Base-by-base conservation (phyloP, 192 early-diverging fungal genomes). In the Gigaspora rosea region DNA sequence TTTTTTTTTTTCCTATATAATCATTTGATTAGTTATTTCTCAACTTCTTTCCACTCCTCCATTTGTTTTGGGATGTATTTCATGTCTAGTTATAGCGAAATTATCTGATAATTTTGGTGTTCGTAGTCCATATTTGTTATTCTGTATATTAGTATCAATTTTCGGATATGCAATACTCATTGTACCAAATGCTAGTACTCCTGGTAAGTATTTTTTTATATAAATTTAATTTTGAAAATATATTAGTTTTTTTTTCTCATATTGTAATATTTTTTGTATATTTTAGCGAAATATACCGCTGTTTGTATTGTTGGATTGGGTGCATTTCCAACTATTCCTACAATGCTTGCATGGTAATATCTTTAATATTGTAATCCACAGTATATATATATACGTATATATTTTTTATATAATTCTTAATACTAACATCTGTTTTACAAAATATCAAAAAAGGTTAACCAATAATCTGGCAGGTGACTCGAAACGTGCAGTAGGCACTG, bases 391-490 rank as follows among this genome's bases (percentile, higher is more conserved):
- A 54, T 82, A 36, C 81, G 20, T 77, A 86, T 46, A 56, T 86
- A n/a, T n/a, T n/a, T 20, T 81, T 87, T 48, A 75, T 81, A 15
- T 12, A 3, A 33, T 36, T 78, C 27, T 27, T 27, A 27, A 27
- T 27, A 27, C 1, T 27, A 27, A 27, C 27, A 27, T 27, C 27
- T 27, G 27, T 27, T n/a, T n/a, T n/a, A n/a, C n/a, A 3, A 41
- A 6, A 3, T 7, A 41, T 41, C 41, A 46, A 80, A 90, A 8
- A 90, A 92, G 16, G 80, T 86, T 32, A 90, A 91, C 91, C 32
- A 92, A 85, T 81, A 92, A 91, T 67, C 78, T 83, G 56, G 90
- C 90, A 52, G 92, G 92, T 8, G 87, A 92, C 63, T 92, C 88
- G 13, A 94, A 94, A 82, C 83, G 90, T 22, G 91, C 86, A 12